Conservation (phyloP, 2,329 filamentous ascomycete genomes). For the Periconia digitata region DNA sequence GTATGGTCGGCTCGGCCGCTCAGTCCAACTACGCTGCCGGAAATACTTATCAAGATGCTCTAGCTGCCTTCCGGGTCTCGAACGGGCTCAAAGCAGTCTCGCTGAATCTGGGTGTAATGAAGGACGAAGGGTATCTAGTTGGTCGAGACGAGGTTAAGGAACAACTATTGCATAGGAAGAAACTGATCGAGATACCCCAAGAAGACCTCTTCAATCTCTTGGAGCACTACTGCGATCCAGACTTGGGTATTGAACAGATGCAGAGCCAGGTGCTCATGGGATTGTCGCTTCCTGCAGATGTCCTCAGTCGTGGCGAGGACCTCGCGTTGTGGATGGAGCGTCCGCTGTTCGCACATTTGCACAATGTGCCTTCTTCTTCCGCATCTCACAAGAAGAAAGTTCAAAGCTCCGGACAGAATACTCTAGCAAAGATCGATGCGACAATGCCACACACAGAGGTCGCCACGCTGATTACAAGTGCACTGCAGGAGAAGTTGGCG, state of each 20-base stretch:
- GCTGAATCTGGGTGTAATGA: slow-evolving; percentile 20
- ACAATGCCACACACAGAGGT: no score
- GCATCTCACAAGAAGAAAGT: background rate
- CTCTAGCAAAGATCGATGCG: no score
- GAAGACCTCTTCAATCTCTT: slow-evolving; percentile 22
- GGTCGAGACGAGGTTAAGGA: slow-evolving; percentile 1
- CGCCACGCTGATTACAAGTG: slow-evolving; percentile 10
- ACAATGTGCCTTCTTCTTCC: background rate
- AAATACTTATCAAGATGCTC: slow-evolving; percentile 26
- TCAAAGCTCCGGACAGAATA: no score
- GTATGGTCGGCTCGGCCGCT: slow-evolving; percentile 20
- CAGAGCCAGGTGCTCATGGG: slow-evolving; percentile 21
- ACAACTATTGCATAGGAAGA: background rate
- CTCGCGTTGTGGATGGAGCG: background rate
- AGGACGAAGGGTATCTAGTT: slow-evolving; percentile 14
- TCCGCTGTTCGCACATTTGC: background rate
- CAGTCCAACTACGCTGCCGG: slow-evolving; percentile 30
- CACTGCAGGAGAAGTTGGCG: slow-evolving; percentile 12
- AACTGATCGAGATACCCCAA: background rate
- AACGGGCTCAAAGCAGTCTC: slow-evolving; percentile 17
- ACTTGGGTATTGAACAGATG: background rate
- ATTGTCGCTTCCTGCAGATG: slow-evolving; percentile 12
- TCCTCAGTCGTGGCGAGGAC: background rate
- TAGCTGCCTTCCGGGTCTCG: slow-evolving; percentile 16
- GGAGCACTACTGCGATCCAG: slow-evolving; percentile 17